Evolutionary conservation across 805 yeast genomes (phyloP).

Genomic region (Ogataea trehalophila): DNA sequence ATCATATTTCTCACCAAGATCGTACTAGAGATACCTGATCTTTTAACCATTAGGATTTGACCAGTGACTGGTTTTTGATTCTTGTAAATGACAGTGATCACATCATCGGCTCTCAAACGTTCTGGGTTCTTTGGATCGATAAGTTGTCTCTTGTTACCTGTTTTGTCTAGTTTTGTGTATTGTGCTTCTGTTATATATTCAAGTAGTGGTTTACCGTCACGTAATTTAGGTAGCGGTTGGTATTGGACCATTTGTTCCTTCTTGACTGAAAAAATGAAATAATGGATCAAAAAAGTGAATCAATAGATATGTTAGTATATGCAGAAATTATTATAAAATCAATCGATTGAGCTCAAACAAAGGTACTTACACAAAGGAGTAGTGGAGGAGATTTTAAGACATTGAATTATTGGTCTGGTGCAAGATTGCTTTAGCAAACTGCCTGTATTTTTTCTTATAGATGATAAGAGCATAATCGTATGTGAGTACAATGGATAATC

Average conservation of each 20-base stretch:
- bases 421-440: neutral
- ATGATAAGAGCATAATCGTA: neutral
- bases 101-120: slow-evolving; percentile 73
- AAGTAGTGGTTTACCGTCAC: slow-evolving; percentile 43
- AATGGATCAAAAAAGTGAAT: neutral
- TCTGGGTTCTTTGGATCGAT: slow-evolving; percentile 43
- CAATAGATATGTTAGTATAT: neutral
- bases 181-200: slow-evolving; percentile 47
- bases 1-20: slow-evolving; percentile 79
- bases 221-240: slow-evolving; percentile 45
- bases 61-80: slow-evolving; percentile 71
- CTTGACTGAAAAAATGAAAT: neutral
- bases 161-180: slow-evolving; percentile 59
- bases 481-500: too few species aligned
- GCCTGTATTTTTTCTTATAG: neutral
- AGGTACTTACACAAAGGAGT: neutral
- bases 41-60: slow-evolving; percentile 69
- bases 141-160: slow-evolving; percentile 59
- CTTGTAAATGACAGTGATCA: slow-evolving; percentile 67
- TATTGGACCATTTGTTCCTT: slow-evolving; percentile 33
- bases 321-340: neutral
- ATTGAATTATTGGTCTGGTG: neutral
- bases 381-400: neutral
- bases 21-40: slow-evolving; percentile 67
- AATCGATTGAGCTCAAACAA: neutral